Conservation (phyloP, 805 yeast species). For the Candida sanyiensis region DNA sequence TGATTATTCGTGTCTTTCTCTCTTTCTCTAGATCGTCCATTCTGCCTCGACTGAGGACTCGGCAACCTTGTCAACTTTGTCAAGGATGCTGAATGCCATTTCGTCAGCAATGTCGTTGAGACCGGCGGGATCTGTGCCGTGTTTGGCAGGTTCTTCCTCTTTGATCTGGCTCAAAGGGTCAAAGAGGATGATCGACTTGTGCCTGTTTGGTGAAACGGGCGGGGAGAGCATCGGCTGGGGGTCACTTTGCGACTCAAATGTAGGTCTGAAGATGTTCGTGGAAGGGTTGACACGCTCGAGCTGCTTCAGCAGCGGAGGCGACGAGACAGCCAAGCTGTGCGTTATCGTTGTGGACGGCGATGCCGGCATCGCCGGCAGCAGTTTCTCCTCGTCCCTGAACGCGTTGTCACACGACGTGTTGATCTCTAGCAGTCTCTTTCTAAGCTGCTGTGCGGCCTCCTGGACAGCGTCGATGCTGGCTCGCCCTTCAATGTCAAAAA, state of each 20-base stretch:
- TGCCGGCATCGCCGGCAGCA: slow-evolving; percentile 3
- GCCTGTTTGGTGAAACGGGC: slow-evolving; percentile 13
- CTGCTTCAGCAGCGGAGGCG: too few relatives aligned
- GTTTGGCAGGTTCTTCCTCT: neutral
- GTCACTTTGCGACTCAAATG: slow-evolving; percentile 3
- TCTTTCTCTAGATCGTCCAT: slow-evolving; percentile 23
- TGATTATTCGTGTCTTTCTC: too few relatives aligned
- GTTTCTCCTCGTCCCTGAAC: slow-evolving; percentile 5
- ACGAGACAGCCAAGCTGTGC: neutral
- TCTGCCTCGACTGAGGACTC: slow-evolving; percentile 15
- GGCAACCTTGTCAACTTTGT: slow-evolving; percentile 20
- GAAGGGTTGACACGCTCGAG: neutral
- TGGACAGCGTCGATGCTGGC: too few relatives aligned
- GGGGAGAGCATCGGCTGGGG: slow-evolving; percentile 10
- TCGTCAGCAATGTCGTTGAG: slow-evolving; percentile 25
- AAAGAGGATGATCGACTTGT: slow-evolving; percentile 6
- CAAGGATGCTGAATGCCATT: slow-evolving; percentile 25
- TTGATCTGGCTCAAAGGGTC: slow-evolving; percentile 13
- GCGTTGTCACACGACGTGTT: neutral
- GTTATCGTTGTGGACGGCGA: neutral
- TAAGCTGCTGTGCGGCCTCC: too few relatives aligned
- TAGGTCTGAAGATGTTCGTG: neutral
- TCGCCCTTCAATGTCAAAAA: neutral
- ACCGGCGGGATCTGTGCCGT: slow-evolving; percentile 1
- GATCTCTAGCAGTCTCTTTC: neutral